These are phyloP conservation scores for Nakaseomyces glabratus DNA, from an alignment of 1,139 yeast genomes.

Conservation along the genomic window DNA sequence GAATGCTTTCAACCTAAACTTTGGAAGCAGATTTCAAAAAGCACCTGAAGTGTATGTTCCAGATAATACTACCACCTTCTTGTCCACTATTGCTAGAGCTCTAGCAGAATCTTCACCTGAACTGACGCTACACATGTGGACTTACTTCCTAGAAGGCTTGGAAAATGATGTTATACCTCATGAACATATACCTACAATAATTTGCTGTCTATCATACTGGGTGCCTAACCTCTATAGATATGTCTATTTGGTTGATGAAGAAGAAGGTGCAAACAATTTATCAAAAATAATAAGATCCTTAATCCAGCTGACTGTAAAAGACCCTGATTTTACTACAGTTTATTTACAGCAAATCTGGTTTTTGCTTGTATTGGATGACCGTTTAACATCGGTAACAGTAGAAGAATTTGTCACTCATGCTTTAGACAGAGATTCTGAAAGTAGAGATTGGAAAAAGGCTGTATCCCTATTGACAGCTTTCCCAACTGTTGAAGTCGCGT, in stretches of 20 bases:
- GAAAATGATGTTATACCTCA: constrained; percentile 18
- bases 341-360: constrained; percentile 65
- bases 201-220: constrained; percentile 70
- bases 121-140: constrained; percentile 40
- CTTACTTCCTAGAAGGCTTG: constrained; percentile 24
- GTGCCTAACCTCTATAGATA: constrained; percentile 54
- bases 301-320: constrained; percentile 46
- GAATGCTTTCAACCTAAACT: constrained; percentile 50
- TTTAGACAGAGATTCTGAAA: constrained; percentile 64
- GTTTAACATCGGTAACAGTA: constrained; percentile 48
- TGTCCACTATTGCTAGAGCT: constrained; percentile 49
- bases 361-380: constrained; percentile 50
- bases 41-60: constrained; percentile 67
- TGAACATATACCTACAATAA: constrained; percentile 22
- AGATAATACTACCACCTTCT: constrained; percentile 56
- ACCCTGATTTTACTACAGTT: constrained; percentile 36
- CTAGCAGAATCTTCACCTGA: constrained; percentile 51
- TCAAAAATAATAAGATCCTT: constrained; percentile 55
- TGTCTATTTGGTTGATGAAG: constrained; percentile 45
- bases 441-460: constrained; percentile 57
- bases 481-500: constrained; percentile 67
- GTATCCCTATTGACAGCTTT: constrained; percentile 53
- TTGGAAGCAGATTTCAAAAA: constrained; percentile 49
- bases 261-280: constrained; percentile 50
- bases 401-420: constrained; percentile 71